phyloP scores from a whole-genome alignment of 306 rosid genomes.

The Quercus berberidifolia region DNA sequence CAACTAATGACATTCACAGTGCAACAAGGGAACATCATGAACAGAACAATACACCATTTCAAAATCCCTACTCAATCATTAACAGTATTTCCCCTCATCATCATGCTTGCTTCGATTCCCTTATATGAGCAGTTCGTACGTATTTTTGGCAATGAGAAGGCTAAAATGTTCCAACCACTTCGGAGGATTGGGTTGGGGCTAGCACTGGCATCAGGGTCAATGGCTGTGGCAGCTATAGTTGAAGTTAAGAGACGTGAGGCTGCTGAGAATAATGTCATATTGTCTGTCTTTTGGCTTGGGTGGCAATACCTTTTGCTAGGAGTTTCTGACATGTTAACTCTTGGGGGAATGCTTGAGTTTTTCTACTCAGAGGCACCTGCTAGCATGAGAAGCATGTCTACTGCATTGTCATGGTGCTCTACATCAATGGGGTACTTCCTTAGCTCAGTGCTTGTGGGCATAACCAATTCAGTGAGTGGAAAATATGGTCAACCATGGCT shows the following conservation, averaged over 20 bases:
- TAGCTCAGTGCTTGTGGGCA: constrained; percentile 30
- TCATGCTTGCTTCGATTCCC: constrained; percentile 26
- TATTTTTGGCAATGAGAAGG: neutral
- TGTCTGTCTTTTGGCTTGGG: constrained; percentile 35
- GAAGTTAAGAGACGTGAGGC: constrained; percentile 31
- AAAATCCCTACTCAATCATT: constrained; percentile 35
- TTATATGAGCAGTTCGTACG: constrained; percentile 16
- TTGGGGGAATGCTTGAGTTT: constrained; percentile 47
- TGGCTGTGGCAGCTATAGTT: constrained; percentile 30
- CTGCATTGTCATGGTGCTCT: constrained; percentile 39
- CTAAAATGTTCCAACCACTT: constrained; percentile 18
- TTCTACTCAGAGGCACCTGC: constrained; percentile 39
- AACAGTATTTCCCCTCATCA: constrained; percentile 9
- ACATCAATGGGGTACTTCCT: constrained; percentile 33
- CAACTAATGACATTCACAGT: constrained; percentile 39
- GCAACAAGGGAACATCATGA: constrained; percentile 35
- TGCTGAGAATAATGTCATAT: constrained; percentile 2
- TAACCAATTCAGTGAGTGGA: constrained; percentile 27
- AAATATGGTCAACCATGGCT: constrained; percentile 30
- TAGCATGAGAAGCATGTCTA: constrained; percentile 40
- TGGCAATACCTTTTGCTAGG: constrained; percentile 29
- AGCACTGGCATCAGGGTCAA: constrained; percentile 28
- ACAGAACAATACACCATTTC: constrained; percentile 20
- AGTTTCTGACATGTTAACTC: constrained; percentile 30
- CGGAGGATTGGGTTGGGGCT: constrained; percentile 30